Evolutionary conservation across 305 asterid species (phyloP).

Genomic region (Andrographis paniculata): DNA sequence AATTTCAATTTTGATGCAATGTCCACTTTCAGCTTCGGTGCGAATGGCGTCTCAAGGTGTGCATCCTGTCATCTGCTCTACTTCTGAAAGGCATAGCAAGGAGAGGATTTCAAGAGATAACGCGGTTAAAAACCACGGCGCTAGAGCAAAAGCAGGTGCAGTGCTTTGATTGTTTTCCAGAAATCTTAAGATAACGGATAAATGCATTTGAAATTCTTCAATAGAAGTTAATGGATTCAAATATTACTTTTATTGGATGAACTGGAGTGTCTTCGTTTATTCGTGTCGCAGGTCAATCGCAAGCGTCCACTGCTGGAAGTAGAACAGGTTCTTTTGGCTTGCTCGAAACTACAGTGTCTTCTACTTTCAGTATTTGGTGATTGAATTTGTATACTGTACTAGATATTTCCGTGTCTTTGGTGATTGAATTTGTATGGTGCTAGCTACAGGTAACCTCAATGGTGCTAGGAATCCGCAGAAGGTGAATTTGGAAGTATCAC

Average conservation of each 20-base stretch:
- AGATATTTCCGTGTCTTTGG: neutral
- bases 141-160: conserved; percentile 25
- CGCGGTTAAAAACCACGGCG: conserved; percentile 15
- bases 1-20: conserved; percentile 3
- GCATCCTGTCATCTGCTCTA: conserved; percentile 19
- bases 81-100: conserved; percentile 11
- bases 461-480: conserved; percentile 30
- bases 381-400: neutral
- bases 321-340: conserved; percentile 22
- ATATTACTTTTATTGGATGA: conserved; percentile 9
- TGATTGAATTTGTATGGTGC: conserved; percentile 4
- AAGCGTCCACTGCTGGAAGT: conserved; percentile 15
- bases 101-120: conserved; percentile 15
- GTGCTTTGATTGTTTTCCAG: conserved; percentile 4
- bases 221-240: neutral
- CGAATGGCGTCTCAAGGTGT: conserved; percentile 14
- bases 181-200: neutral
- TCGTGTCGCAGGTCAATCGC: conserved; percentile 21
- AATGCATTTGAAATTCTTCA: neutral
- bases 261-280: conserved; percentile 4
- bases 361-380: neutral
- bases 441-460: conserved; percentile 29
- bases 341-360: neutral
- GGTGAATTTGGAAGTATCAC: conserved; percentile 70
- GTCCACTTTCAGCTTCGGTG: conserved; percentile 12